Evolutionary conservation across 495 filamentous ascomycete species (phyloP).

Genomic region (Bathelium albidoporum): DNA sequence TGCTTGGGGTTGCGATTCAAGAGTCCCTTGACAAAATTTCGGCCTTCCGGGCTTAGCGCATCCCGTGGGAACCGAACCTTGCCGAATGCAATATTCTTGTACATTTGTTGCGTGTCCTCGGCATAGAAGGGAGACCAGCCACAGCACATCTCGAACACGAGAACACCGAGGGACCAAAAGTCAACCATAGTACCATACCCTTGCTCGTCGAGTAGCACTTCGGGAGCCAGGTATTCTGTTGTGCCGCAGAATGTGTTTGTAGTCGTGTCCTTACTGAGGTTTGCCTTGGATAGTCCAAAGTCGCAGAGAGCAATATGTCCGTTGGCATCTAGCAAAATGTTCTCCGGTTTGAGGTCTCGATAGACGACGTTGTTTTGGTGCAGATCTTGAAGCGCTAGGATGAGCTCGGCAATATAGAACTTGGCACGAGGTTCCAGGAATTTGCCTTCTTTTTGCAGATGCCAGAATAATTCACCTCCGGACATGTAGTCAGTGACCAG

Average conservation of each 20-base stretch:
- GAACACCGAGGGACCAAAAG: conserved; percentile 95
- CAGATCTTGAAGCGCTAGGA: conserved; percentile 87
- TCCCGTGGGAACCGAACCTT: conserved; percentile 95
- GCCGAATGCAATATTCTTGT: conserved; percentile 98
- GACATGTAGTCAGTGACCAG: conserved; percentile 99
- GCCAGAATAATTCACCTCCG: conserved; percentile 96
- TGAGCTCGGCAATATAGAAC: conserved; percentile 98
- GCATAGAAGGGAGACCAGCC: conserved; percentile 99
- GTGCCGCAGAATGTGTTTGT: conserved; percentile 99
- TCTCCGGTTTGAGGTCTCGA: conserved; percentile 80
- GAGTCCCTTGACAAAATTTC: conserved; percentile 95
- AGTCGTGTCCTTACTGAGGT: conserved; percentile 87
- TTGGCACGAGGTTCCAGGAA: conserved; percentile 93
- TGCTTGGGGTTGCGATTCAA: conserved; percentile 96
- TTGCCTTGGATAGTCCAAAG: conserved; percentile 93
- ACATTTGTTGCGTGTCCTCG: conserved; percentile 99
- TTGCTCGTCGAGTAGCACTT: conserved; percentile 87
- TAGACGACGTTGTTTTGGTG: conserved; percentile 98
- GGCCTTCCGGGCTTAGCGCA: conserved; percentile 82
- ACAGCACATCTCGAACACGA: conserved; percentile 99
- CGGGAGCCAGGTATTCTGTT: conserved; percentile 92
- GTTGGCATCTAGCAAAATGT: conserved; percentile 74
- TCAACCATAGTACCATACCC: conserved; percentile 99
- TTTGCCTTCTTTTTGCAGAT: conserved; percentile 92
- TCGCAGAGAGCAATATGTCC: conserved; percentile 80